Evolutionary conservation across 495 filamentous ascomycete species (phyloP).

Genomic region (Aspergillus wentii): DNA sequence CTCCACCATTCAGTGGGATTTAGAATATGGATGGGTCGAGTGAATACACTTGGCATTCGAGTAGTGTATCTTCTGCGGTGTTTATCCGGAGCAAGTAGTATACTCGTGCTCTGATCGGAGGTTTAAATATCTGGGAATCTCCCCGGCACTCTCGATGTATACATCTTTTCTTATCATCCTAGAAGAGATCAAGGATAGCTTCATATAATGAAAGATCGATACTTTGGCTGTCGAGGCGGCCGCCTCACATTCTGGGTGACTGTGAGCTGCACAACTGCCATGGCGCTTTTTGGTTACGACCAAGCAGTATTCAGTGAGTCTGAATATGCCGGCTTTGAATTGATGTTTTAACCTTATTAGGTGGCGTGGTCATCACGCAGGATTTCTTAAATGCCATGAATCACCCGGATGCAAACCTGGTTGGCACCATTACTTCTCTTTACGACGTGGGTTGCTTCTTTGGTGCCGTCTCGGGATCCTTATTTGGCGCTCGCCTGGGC

Average conservation of each 20-base stretch:
- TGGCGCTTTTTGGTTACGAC: conserved; percentile 59
- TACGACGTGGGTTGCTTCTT: conserved; percentile 61
- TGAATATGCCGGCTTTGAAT: conserved; percentile 5
- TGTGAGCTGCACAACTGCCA: conserved; percentile 51
- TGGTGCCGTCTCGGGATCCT: conserved; percentile 50
- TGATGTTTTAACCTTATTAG: too few relatives aligned
- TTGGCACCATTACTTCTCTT: conserved; percentile 56
- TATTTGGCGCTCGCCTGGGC: conserved; percentile 52
- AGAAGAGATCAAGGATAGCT: too few relatives aligned
- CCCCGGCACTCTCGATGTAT: too few relatives aligned
- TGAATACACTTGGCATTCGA: too few relatives aligned
- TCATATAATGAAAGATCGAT: too few relatives aligned
- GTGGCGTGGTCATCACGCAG: conserved; percentile 51
- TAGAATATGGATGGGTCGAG: too few relatives aligned
- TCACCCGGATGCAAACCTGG: conserved; percentile 42
- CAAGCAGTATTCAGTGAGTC: conserved; percentile 48
- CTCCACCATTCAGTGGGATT: too few relatives aligned
- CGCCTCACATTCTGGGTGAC: conserved; percentile 58
- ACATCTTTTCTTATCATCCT: too few relatives aligned
- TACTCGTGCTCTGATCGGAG: too few relatives aligned
- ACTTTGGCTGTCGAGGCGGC: conserved; percentile 51
- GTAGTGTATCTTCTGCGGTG: too few relatives aligned
- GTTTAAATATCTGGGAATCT: too few relatives aligned
- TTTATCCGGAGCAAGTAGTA: too few relatives aligned
- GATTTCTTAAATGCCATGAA: conserved; percentile 49